Conservation (phyloP, 1,284 basidiomycete genomes). For the Cutaneotrichosporon daszewskae region DNA sequence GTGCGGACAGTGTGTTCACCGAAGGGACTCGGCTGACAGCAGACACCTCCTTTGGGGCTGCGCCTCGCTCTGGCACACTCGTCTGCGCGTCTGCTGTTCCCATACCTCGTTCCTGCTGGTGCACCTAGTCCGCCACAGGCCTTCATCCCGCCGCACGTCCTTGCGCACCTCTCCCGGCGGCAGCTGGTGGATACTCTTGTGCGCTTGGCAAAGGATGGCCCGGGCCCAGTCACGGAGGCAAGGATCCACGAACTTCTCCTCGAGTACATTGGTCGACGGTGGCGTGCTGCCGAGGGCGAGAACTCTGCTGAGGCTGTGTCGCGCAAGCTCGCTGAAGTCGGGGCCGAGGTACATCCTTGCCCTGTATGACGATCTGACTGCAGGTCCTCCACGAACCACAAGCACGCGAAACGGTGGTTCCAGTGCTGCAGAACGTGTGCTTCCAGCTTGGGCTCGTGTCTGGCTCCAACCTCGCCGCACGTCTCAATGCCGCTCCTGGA, state of each 20-base stretch:
- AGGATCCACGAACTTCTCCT: constrained; percentile 23
- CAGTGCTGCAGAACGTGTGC: constrained; percentile 24
- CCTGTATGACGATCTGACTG: constrained; percentile 9
- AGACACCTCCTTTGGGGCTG: constrained; percentile 4
- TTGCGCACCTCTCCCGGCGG: constrained; percentile 19
- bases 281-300: constrained; percentile 18
- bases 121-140: background rate
- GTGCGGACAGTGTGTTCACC: constrained; percentile 11
- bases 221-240: background rate
- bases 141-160: constrained; percentile 10
- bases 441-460: constrained; percentile 32
- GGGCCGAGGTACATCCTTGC: constrained; percentile 29
- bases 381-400: constrained; percentile 22
- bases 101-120: constrained; percentile 20
- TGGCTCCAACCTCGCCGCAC: constrained; percentile 21
- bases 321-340: constrained; percentile 39
- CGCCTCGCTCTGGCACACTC: constrained; percentile 7
- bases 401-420: constrained; percentile 16
- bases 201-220: constrained; percentile 10
- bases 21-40: background rate
- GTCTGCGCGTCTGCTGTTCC: constrained; percentile 17
- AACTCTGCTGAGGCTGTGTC: constrained; percentile 25
- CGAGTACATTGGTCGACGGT: constrained; percentile 30
- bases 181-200: constrained; percentile 29
- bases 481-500: constrained; percentile 15